A percentile compares a stretch with the other conserved stretches of the same genome.
phyloP scores from a whole-genome alignment of 2,329 filamentous ascomycete species.

The Xylariaceae sp. region DNA sequence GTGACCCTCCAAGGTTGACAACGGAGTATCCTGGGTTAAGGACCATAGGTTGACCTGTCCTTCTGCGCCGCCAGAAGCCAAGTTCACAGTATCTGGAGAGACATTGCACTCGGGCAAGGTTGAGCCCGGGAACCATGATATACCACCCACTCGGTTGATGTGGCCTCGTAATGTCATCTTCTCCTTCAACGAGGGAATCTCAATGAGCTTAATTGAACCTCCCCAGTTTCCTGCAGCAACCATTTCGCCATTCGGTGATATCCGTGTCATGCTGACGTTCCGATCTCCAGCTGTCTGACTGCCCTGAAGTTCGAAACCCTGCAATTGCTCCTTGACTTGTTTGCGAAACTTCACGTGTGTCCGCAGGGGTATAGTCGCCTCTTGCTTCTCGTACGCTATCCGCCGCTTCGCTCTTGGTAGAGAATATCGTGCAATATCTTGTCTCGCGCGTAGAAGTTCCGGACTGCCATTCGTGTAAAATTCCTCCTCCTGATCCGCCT shows the following conservation, averaged over 20 bases:
- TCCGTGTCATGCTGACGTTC: conserved; percentile 84
- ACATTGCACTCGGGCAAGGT: conserved; percentile 67
- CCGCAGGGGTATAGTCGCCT: conserved; percentile 76
- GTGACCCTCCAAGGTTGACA: conserved; percentile 78
- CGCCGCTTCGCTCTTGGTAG: conserved; percentile 75
- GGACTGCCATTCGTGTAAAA: conserved; percentile 85
- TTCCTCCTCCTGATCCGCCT: conserved; percentile 77
- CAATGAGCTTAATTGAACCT: conserved; percentile 79
- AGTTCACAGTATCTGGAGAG: conserved; percentile 68
- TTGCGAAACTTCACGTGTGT: conserved; percentile 93
- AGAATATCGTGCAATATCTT: conserved; percentile 76
- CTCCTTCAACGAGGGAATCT: conserved; percentile 75
- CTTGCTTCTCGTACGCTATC: conserved; percentile 69
- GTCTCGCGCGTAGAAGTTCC: conserved; percentile 68
- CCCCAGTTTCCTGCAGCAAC: conserved; percentile 92
- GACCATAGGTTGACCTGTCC: conserved; percentile 88
- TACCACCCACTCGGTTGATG: conserved; percentile 80
- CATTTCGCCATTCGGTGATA: conserved; percentile 77
- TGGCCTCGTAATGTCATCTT: conserved; percentile 75
- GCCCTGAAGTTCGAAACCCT: conserved; percentile 83
- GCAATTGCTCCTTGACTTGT: conserved; percentile 74
- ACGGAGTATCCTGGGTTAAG: conserved; percentile 74
- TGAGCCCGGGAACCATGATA: conserved; percentile 83
- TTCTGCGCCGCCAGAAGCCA: conserved; percentile 87
- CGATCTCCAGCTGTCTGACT: conserved; percentile 89